Conservation (phyloP, 2,329 filamentous ascomycete genomes). For the Escovopsis weberi region DNA sequence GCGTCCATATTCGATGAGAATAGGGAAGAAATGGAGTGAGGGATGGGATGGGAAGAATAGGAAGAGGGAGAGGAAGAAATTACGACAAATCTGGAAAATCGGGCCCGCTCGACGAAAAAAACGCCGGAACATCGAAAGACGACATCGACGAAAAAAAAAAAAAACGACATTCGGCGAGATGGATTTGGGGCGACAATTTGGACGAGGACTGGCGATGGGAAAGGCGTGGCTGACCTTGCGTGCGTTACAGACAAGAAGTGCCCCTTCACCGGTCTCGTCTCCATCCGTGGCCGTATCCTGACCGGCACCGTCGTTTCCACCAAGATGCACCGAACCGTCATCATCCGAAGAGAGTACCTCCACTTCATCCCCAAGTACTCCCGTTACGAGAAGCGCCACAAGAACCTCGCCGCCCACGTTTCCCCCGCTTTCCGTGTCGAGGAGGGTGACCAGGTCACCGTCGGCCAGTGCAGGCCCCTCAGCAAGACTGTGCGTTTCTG, state of each 20-base stretch:
- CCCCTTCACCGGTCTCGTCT: slow-evolving; percentile 98
- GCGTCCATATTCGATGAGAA: background rate
- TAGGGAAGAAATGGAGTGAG: background rate
- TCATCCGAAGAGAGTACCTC: slow-evolving; percentile 99
- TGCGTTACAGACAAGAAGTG: slow-evolving; percentile 88
- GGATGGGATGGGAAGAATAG: background rate
- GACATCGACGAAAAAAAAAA: too few species aligned
- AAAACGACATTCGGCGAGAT: too few species aligned
- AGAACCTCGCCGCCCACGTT: slow-evolving; percentile 98
- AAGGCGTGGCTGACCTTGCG: slow-evolving; percentile 13
- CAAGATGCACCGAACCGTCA: slow-evolving; percentile 99
- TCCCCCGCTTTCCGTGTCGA: slow-evolving; percentile 99
- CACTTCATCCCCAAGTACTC: slow-evolving; percentile 99
- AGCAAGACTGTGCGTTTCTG: slow-evolving; percentile 85
- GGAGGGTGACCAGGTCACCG: slow-evolving; percentile 98
- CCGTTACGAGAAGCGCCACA: slow-evolving; percentile 99
- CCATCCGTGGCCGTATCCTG: slow-evolving; percentile 99
- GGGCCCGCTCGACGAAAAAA: background rate
- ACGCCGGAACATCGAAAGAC: background rate
- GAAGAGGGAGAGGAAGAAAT: background rate
- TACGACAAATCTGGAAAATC: background rate
- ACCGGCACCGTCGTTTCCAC: slow-evolving; percentile 98
- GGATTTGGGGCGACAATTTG: too few species aligned
- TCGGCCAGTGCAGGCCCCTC: slow-evolving; percentile 97
- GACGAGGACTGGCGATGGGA: background rate